Conservation (phyloP, 2,329 filamentous ascomycete genomes). For the Exserohilum turcica region DNA sequence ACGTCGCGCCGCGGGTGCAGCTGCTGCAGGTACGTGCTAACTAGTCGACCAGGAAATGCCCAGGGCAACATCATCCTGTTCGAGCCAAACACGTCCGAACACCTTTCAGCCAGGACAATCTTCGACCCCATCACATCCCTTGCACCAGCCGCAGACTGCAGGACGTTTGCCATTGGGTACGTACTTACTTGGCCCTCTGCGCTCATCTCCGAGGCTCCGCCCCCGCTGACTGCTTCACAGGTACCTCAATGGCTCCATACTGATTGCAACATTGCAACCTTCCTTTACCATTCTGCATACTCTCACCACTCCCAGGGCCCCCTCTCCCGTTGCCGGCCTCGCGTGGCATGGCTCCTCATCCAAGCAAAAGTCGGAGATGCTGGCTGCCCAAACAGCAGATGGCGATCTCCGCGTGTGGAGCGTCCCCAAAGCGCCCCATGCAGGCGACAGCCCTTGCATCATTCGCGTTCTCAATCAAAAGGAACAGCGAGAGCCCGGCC, state of each 20-base stretch:
- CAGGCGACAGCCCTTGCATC: slow-evolving; percentile 77
- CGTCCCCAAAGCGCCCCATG: slow-evolving; percentile 77
- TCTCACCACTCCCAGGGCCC: slow-evolving; percentile 78
- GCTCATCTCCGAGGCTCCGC: not conserved
- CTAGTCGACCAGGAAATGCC: slow-evolving; percentile 69
- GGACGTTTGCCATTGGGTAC: slow-evolving; percentile 95
- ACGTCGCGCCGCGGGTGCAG: slow-evolving; percentile 48
- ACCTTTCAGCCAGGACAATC: slow-evolving; percentile 87
- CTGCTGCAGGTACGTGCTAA: slow-evolving; percentile 17
- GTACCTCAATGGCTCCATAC: slow-evolving; percentile 91
- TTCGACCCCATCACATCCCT: slow-evolving; percentile 95
- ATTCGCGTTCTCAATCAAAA: slow-evolving; percentile 84
- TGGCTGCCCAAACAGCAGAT: slow-evolving; percentile 88
- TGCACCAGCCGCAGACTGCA: slow-evolving; percentile 85
- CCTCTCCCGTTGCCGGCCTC: slow-evolving; percentile 84
- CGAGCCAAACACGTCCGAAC: slow-evolving; percentile 89
- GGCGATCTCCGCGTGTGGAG: slow-evolving; percentile 97
- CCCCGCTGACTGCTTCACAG: slow-evolving; percentile 54
- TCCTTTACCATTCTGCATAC: slow-evolving; percentile 94
- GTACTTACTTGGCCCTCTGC: slow-evolving; percentile 24
- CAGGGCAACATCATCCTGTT: slow-evolving; percentile 95
- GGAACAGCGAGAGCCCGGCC: slow-evolving; percentile 73
- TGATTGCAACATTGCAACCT: slow-evolving; percentile 87
- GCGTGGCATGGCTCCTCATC: slow-evolving; percentile 97
- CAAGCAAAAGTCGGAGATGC: slow-evolving; percentile 96